A percentile compares a stretch with the other conserved stretches of the same genome.
phyloP scores from a whole-genome alignment of 805 yeast species.

The Jamesozyma spencerorum region DNA sequence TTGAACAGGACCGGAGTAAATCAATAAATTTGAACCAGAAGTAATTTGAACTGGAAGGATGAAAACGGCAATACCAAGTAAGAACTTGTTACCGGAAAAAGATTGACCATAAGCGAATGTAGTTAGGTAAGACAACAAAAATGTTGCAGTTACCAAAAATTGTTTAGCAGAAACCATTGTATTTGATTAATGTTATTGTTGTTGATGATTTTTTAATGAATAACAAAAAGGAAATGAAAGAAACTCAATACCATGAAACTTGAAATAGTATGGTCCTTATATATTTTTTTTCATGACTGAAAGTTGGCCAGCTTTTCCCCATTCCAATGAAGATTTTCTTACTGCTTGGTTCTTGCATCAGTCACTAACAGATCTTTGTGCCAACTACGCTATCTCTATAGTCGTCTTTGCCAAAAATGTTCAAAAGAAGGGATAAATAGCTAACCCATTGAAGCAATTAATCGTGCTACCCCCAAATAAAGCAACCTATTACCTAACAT shows the following conservation, averaged over 20 bases:
- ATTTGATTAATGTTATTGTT: conserved; percentile 1
- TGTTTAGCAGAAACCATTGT: conserved; percentile 4
- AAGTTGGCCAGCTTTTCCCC: no score
- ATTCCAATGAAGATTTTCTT: no score
- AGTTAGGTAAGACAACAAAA: conserved; percentile 3
- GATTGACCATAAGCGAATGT: conserved; percentile 2
- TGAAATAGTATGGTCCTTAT: not conserved
- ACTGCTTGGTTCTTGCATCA: no score
- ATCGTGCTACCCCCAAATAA: no score
- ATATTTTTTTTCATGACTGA: not conserved
- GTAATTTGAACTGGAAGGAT: conserved; percentile 1
- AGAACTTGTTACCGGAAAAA: conserved; percentile 2
- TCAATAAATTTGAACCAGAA: conserved; percentile 1
- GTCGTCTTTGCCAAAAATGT: no score
- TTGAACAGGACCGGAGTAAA: conserved; percentile 3
- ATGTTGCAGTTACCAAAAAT: conserved; percentile 5
- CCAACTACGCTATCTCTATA: no score
- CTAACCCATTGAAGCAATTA: no score
- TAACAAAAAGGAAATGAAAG: not conserved
- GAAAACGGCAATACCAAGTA: conserved; percentile 3
- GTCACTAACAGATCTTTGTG: no score
- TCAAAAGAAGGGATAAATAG: no score
- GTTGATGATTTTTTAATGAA: conserved; percentile 1
- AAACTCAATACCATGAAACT: not conserved
- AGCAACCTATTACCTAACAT: no score